Conservation (phyloP, 257 asterid species). For the Nicotiana knightiana region DNA sequence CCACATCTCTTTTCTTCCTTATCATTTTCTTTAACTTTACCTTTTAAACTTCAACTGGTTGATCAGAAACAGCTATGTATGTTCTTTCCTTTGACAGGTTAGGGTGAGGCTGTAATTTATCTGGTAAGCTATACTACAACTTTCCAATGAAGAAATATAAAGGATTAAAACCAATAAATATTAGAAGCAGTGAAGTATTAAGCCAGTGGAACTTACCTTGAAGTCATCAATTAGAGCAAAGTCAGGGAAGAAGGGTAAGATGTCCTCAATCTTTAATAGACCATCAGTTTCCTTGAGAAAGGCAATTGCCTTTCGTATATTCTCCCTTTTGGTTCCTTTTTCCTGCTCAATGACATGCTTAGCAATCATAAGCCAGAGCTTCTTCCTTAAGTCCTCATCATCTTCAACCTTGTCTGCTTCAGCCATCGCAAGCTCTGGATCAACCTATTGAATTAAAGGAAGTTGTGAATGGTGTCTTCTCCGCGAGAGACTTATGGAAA, state of each 20-base stretch:
- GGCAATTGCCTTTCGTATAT: conserved; percentile 93
- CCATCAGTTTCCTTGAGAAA: conserved; percentile 99
- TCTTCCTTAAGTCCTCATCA: conserved; percentile 92
- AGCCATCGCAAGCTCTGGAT: conserved; percentile 98
- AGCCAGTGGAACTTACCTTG: conserved; percentile 43
- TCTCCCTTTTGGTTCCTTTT: conserved; percentile 97
- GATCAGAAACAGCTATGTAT: background rate
- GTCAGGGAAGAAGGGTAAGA: conserved; percentile 94
- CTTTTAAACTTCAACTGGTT: background rate
- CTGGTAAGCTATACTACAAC: background rate
- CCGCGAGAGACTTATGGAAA: background rate
- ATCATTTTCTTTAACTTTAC: background rate
- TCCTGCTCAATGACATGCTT: conserved; percentile 94
- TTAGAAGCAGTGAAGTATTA: background rate
- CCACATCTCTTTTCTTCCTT: background rate
- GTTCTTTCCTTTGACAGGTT: background rate
- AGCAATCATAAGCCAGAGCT: conserved; percentile 98
- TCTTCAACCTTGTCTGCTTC: conserved; percentile 99
- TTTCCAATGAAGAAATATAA: background rate
- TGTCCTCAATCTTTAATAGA: conserved; percentile 93
- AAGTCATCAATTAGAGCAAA: conserved; percentile 94
- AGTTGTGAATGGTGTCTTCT: background rate
- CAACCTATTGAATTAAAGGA: conserved; percentile 46
- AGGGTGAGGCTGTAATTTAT: background rate
- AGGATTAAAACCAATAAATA: conserved; percentile 7